Percentiles rank a stretch among this genome's conserved stretches.
These are phyloP conservation scores for Ophiocordyceps camponoti-saundersi DNA, from an alignment of 2,329 filamentous ascomycete species.

Conservation along the genomic window DNA sequence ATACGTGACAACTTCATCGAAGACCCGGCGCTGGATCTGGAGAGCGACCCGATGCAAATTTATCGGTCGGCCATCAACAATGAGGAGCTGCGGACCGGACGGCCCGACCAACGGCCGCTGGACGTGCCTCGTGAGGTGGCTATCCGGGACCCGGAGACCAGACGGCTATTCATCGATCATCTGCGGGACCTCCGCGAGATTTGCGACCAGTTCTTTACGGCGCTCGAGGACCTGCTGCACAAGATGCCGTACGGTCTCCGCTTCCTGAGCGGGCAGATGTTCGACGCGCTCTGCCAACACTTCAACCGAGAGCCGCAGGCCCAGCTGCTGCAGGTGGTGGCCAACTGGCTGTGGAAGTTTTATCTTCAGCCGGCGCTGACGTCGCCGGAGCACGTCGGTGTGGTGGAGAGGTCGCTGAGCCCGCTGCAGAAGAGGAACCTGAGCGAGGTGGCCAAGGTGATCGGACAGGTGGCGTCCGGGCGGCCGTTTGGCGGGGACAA, in stretches of 20 bases:
- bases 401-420: constrained; percentile 76
- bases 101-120: constrained; percentile 60
- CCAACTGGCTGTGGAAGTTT: constrained; percentile 84
- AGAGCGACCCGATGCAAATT: constrained; percentile 95
- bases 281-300: constrained; percentile 56
- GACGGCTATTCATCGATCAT: constrained; percentile 84
- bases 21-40: constrained; percentile 75
- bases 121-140: constrained; percentile 84
- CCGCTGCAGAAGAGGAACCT: constrained; percentile 89
- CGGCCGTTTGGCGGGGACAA: constrained; percentile 87
- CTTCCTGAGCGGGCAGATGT: constrained; percentile 74
- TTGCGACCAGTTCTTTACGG: constrained; percentile 72
- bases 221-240: constrained; percentile 66
- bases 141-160: constrained; percentile 89
- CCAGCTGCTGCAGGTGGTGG: constrained; percentile 65
- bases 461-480: constrained; percentile 77
- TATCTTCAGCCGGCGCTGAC: constrained; percentile 82
- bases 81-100: constrained; percentile 83
- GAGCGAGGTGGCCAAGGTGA: constrained; percentile 76
- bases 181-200: constrained; percentile 88
- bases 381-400: constrained; percentile 84
- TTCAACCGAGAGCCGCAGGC: constrained; percentile 70
- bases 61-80: constrained; percentile 94
- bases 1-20: constrained; percentile 88
- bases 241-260: constrained; percentile 88